phyloP scores from a whole-genome alignment of 2,329 filamentous ascomycete species.

The Zelopaecilomyces penicillatus region DNA sequence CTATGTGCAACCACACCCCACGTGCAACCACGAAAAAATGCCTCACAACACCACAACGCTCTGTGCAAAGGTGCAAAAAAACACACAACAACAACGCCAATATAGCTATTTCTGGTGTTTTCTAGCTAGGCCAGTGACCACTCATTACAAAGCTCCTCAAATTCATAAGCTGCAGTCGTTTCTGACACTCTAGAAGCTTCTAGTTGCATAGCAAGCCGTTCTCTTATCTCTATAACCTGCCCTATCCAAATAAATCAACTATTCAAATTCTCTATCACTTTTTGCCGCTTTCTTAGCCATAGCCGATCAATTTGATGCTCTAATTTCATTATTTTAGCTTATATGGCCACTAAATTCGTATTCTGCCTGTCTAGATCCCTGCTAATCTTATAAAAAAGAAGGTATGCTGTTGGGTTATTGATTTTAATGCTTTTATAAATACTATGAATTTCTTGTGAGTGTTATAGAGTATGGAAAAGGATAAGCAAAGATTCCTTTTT shows the following conservation, averaged over 20 bases:
- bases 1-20: no score
- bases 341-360: background rate
- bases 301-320: background rate
- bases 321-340: background rate
- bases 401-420: background rate
- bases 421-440: background rate
- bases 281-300: background rate
- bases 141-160: background rate
- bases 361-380: slow-evolving; percentile 1
- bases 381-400: background rate
- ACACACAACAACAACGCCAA: no score
- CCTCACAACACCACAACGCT: no score
- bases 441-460: background rate
- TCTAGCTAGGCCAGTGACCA: background rate
- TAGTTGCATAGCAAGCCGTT: background rate
- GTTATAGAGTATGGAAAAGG: background rate
- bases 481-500: background rate
- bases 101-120: no score
- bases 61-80: no score
- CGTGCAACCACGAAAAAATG: no score
- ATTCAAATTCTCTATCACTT: slow-evolving; percentile 1
- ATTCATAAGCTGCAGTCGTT: background rate
- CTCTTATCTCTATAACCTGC: slow-evolving; percentile 1
- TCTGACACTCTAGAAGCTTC: background rate
- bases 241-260: background rate